Base-by-base conservation (phyloP, 352 stramenopile species). In the Phytopythium boreale region DNA sequence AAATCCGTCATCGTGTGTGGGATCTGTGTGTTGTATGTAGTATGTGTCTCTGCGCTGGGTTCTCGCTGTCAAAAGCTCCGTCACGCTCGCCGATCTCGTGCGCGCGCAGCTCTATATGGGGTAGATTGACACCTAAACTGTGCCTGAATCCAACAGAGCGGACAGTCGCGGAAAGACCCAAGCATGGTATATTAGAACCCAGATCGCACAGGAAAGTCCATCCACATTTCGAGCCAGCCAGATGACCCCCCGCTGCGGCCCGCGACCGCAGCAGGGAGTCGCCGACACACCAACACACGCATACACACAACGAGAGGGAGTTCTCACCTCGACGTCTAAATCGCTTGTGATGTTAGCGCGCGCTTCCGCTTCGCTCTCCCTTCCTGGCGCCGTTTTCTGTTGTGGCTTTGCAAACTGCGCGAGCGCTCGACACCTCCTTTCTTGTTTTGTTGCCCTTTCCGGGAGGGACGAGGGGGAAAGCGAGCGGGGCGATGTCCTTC, bases 1-100 rank as follows among this genome's bases (percentile, higher is more conserved):
- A 90, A 90, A 39, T 92, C 83, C 17, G 83, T 92, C 83, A 92
- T 92, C 46, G 65, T 63, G 56, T 65, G 27, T 61, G 14, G 39
- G 20, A 49, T 24, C 20, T 47, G 51, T 26, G 27, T n/a, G 31
- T 39, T 4, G 12, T 61, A 11, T 29, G 27, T 59, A n/a, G 51
- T 57, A 34, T 34, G n/a, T 41, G 12, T 36, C 9, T 61, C 29
- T 51, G 1, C 41, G 17, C 22, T 11, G 24, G 20, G 1, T 14
- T 49, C 19, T 51, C 9, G 19, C 22, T 36, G 34, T 43, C 17
- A 22, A 46, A 24, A 2, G 27, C 52, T 58, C 29, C 27, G 10
- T 50, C 43, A 50, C 46, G 46, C n/a, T 52, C 11, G 22, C 22
- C 11, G 15, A 12, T 24, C 12, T 56, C 26, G 22, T 34, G 47